phyloP scores from a whole-genome alignment of 192 early-diverging fungal species.

The Gigaspora rosea region DNA sequence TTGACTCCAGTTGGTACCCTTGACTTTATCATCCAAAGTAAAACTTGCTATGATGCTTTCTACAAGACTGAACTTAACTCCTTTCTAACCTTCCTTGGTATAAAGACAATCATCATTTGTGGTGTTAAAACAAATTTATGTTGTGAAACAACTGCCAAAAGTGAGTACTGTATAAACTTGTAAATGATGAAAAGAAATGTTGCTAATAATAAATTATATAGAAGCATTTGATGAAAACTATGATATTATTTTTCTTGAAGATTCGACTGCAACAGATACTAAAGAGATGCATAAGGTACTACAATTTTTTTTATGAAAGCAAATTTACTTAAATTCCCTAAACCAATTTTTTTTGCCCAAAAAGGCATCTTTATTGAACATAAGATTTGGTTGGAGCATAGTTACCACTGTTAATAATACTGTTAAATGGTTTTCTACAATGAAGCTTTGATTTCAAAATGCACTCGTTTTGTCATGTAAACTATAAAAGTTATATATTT shows the following conservation, averaged over 20 bases:
- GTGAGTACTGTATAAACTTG: not conserved
- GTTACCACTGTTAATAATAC: too few species aligned
- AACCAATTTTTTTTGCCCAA: too few species aligned
- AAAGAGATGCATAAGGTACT: conserved; percentile 1
- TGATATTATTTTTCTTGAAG: not conserved
- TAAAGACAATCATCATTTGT: not conserved
- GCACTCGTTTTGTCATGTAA: too few species aligned
- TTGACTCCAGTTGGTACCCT: not conserved
- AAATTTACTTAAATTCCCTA: too few species aligned
- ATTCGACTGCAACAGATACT: not conserved
- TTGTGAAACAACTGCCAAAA: not conserved
- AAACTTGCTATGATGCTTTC: not conserved
- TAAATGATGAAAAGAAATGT: too few species aligned
- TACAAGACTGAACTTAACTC: conserved; percentile 1
- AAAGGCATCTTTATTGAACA: too few species aligned
- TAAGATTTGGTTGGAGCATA: too few species aligned
- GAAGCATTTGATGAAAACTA: not conserved
- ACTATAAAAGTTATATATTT: too few species aligned
- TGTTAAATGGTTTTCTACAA: too few species aligned
- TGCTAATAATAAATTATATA: not conserved
- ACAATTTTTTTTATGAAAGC: too few species aligned
- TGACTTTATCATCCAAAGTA: not conserved
- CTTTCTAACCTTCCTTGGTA: not conserved
- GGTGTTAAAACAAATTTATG: not conserved
- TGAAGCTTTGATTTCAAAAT: too few species aligned